Evolutionary conservation across 352 stramenopile species (phyloP), one percentile per base, ranked within the genome.

Genomic region (Pythium myriotylum): DNA sequence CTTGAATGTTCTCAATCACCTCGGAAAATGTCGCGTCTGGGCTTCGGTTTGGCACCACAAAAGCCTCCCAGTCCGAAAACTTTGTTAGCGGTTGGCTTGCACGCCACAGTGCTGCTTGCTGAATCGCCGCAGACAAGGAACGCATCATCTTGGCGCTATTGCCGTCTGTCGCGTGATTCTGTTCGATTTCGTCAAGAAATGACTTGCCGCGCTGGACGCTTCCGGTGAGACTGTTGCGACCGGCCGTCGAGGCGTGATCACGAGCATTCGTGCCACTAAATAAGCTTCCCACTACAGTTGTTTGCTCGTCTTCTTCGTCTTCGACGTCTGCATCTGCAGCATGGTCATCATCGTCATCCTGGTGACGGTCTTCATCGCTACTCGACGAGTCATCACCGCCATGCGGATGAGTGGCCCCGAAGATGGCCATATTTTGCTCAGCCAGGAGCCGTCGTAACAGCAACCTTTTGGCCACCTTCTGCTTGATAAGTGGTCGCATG

Each of bases 401-500:
- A 42, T 72, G 65, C n/a, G 57, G 51, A 42, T 72, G 65, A 10
- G 67, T 72, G 19, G 60, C 65, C 7, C 69, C 73, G 46, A 77
- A 67, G 47, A 72, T 67, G 22, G 65, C 58, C 39, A 72, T 82
- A 16, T 73, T 87, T 50, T 94, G 83, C 51, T 95, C 84, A 0
- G 84, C 81, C 54, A 95, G 62, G 9, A 95, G 68, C 16, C 85
- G 81, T 59, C 84, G 77, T 16, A 95, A 54, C 12, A 95, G 67
- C 42, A 95, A 39, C 1, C 84, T 79, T 59, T 95, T 94, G 5
- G 83, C 87, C 0, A 95, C 84, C 35, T 92, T 93, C 59, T 95
- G 86, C 59, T 95, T 94, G 49, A 93, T 71, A 26, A 95, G 68
- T 27, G 86, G 84, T 13, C 83, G 81, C 86, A 95, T 95, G 3